These are phyloP conservation scores for Neovahlkampfia damariscottae DNA, from an alignment of 78 protist species.

Conservation along the genomic window DNA sequence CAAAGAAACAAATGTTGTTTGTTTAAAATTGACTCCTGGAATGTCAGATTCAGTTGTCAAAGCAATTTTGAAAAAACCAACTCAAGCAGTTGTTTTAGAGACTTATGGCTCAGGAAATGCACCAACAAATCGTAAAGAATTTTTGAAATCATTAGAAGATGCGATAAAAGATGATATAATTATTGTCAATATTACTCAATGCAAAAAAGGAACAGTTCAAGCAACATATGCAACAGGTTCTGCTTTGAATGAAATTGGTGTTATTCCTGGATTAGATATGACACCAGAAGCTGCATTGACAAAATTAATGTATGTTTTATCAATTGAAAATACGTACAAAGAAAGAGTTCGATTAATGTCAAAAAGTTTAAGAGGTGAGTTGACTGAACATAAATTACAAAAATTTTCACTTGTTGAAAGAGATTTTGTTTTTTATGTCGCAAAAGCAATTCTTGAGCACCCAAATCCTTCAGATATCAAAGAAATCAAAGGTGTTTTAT, in stretches of 20 bases:
- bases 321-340: background rate
- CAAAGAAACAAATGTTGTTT: background rate
- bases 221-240: slow-evolving; percentile 8
- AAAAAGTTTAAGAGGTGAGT: slow-evolving; percentile 18
- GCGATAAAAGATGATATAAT: slow-evolving; percentile 22
- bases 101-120: slow-evolving; percentile 58
- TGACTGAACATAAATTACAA: background rate
- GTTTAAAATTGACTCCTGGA: slow-evolving; percentile 15
- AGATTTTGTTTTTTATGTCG: too few relatives aligned
- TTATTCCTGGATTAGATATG: slow-evolving; percentile 68
- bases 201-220: background rate
- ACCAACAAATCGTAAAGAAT: slow-evolving; percentile 33
- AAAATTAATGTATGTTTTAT: slow-evolving; percentile 58
- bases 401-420: too few relatives aligned
- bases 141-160: background rate
- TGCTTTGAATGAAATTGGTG: background rate
- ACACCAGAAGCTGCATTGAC: slow-evolving; percentile 74
- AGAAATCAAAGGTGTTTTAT: background rate
- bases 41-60: background rate
- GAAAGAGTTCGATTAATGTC: slow-evolving; percentile 3
- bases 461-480: background rate
- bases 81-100: slow-evolving; percentile 36
- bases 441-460: background rate
- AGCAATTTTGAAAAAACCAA: background rate
- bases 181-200: slow-evolving; percentile 19